Conservation (phyloP, 2,329 filamentous ascomycete genomes). For the Stenocarpella maydis region DNA sequence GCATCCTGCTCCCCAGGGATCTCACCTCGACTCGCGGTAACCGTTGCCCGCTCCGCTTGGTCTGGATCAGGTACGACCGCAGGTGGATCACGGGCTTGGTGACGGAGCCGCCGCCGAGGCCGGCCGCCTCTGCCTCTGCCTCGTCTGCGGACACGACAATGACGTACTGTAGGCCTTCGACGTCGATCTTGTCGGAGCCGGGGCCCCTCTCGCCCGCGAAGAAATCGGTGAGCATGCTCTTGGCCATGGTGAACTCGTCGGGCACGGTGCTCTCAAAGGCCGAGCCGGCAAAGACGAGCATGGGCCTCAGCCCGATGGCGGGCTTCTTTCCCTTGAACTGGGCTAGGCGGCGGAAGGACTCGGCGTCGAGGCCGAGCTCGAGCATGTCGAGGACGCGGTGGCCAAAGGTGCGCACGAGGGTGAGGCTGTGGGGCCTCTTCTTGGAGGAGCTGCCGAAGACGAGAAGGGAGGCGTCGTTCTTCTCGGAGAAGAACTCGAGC, state of each 20-base stretch:
- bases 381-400: slow-evolving; percentile 94
- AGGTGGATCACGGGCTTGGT: slow-evolving; percentile 68
- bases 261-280: slow-evolving; percentile 84
- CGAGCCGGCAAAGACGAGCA: slow-evolving; percentile 90
- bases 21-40: slow-evolving; percentile 80
- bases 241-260: slow-evolving; percentile 84
- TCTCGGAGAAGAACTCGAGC: slow-evolving; percentile 94
- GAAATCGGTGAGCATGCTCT: slow-evolving; percentile 87
- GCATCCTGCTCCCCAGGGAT: background rate
- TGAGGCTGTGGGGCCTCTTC: slow-evolving; percentile 93
- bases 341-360: slow-evolving; percentile 72
- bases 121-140: slow-evolving; percentile 47
- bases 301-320: slow-evolving; percentile 83
- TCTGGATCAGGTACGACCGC: slow-evolving; percentile 85
- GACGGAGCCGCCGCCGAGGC: slow-evolving; percentile 46
- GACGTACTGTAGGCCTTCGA: slow-evolving; percentile 92
- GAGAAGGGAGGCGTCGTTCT: slow-evolving; percentile 90
- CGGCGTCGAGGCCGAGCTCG: slow-evolving; percentile 83
- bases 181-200: slow-evolving; percentile 82
- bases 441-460: slow-evolving; percentile 88
- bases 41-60: slow-evolving; percentile 85
- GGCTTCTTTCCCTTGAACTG: slow-evolving; percentile 82
- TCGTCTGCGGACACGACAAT: slow-evolving; percentile 83
- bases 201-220: slow-evolving; percentile 82
- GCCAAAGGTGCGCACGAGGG: slow-evolving; percentile 81